Evolutionary conservation across 257 asterid species (phyloP).

Genomic region (Sherardia arvensis): DNA sequence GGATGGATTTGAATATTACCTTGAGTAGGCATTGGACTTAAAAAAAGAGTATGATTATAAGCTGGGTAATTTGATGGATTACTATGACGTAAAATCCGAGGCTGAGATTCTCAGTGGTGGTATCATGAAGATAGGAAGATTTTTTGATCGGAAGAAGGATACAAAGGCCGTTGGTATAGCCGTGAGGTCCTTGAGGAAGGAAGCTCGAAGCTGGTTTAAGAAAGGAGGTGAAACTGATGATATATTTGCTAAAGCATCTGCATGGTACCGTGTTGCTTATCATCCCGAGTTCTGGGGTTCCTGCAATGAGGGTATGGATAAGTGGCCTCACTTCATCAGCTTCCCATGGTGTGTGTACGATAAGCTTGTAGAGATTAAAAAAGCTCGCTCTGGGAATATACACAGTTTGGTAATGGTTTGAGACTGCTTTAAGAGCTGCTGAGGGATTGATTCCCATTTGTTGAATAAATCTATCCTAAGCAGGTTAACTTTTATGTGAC

Average conservation of each 20-base stretch:
- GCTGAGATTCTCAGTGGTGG: slow-evolving; percentile 80
- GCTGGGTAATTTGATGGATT: slow-evolving; percentile 82
- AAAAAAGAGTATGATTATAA: slow-evolving; percentile 66
- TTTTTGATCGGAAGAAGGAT: slow-evolving; percentile 69
- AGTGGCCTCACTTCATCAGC: slow-evolving; percentile 60
- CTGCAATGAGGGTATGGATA: slow-evolving; percentile 44
- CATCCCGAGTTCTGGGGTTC: slow-evolving; percentile 55
- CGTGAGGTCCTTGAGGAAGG: slow-evolving; percentile 62
- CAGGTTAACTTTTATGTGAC: not conserved
- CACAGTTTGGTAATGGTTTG: slow-evolving; percentile 14
- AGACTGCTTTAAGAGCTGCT: not conserved
- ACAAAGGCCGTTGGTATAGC: slow-evolving; percentile 63
- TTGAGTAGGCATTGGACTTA: slow-evolving; percentile 48
- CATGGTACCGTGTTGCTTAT: slow-evolving; percentile 83
- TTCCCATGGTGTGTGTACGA: slow-evolving; percentile 87
- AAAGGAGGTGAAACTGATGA: slow-evolving; percentile 43
- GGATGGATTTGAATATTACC: slow-evolving; percentile 48
- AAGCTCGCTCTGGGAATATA: slow-evolving; percentile 16
- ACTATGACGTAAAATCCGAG: slow-evolving; percentile 71
- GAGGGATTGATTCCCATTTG: too few species aligned
- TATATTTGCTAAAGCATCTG: slow-evolving; percentile 57
- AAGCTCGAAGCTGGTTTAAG: slow-evolving; percentile 57
- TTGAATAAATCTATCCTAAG: not conserved
- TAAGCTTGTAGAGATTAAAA: slow-evolving; percentile 57
- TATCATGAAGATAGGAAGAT: slow-evolving; percentile 51